A percentile compares a stretch with the other conserved stretches of the same genome.
Evolutionary conservation across 2,329 filamentous ascomycete genomes (phyloP).

Genomic region (Pestalotiopsis fici): DNA sequence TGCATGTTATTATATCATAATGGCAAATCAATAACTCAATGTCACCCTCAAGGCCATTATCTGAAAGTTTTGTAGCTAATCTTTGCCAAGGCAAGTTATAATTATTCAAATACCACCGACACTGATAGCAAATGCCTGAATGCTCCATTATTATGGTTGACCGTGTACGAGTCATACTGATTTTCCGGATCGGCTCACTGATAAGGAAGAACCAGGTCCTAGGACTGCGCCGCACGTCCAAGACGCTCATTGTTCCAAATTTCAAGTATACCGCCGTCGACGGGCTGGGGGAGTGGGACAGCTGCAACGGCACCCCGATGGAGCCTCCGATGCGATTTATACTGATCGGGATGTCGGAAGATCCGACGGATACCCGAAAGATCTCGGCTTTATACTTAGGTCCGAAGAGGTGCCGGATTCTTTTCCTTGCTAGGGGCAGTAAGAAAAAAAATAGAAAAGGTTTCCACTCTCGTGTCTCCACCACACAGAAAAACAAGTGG

Average conservation of each 20-base stretch:
- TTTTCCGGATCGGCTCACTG: not conserved
- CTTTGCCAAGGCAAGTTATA: not conserved
- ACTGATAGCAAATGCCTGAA: not conserved
- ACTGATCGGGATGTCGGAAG: not conserved
- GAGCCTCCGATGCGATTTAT: not conserved
- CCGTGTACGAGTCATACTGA: not conserved
- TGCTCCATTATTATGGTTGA: not conserved
- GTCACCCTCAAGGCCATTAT: not conserved
- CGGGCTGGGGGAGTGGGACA: not conserved
- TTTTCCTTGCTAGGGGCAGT: not conserved
- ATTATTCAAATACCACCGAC: not conserved
- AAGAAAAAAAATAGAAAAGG: not conserved
- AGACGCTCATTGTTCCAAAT: not conserved
- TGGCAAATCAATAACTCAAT: not conserved
- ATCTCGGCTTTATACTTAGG: not conserved
- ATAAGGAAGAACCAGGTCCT: not conserved
- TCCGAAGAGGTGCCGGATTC: not conserved
- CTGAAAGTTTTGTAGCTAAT: not conserved
- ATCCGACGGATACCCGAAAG: not conserved
- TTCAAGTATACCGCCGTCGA: not conserved
- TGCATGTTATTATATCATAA: not conserved
- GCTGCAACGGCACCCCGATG: not conserved
- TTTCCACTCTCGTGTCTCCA: conserved; percentile 5
- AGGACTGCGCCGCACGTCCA: not conserved
- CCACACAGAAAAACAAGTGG: not conserved